These are phyloP conservation scores for Xylaria intraflava DNA, from an alignment of 495 filamentous ascomycete genomes.

Conservation along the genomic window DNA sequence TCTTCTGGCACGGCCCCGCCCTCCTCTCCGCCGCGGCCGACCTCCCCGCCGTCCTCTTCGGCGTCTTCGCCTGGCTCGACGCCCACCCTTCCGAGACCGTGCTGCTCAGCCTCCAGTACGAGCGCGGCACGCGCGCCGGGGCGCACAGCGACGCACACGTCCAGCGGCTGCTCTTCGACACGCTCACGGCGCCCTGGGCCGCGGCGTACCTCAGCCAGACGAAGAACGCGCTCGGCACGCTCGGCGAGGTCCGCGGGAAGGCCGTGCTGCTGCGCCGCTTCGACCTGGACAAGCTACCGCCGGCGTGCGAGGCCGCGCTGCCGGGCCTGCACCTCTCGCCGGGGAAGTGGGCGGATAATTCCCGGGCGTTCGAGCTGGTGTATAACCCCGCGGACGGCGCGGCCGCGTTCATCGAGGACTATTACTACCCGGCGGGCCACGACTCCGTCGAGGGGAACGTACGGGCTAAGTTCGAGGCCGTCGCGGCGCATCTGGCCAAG, in stretches of 20 bases:
- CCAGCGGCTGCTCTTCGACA: conserved; percentile 59
- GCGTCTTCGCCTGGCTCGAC: conserved; percentile 52
- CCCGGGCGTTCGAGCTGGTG: conserved; percentile 41
- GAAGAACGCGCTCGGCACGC: conserved; percentile 52
- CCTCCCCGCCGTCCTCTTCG: conserved; percentile 43
- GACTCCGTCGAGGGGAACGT: conserved; percentile 48
- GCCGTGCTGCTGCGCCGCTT: conserved; percentile 75
- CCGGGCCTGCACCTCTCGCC: conserved; percentile 69
- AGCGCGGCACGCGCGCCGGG: conserved; percentile 60
- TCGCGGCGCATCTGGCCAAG: conserved; percentile 58
- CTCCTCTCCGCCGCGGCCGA: conserved; percentile 40
- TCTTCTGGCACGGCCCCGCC: conserved; percentile 46
- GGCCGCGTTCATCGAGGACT: conserved; percentile 75
- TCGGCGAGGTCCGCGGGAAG: conserved; percentile 72
- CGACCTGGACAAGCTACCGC: conserved; percentile 44
- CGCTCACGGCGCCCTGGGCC: conserved; percentile 57
- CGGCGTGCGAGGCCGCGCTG: conserved; percentile 40
- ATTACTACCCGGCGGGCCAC: conserved; percentile 52
- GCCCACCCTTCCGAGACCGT: conserved; percentile 62
- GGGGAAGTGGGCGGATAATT: conserved; percentile 70
- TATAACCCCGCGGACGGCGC: conserved; percentile 48
- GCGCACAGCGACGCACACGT: conserved; percentile 39
- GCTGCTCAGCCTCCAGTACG: conserved; percentile 77
- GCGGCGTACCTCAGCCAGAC: conserved; percentile 55
- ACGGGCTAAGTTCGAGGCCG: conserved; percentile 61